Conservation (phyloP, 129 eudicot species). For the Centella asiatica region DNA sequence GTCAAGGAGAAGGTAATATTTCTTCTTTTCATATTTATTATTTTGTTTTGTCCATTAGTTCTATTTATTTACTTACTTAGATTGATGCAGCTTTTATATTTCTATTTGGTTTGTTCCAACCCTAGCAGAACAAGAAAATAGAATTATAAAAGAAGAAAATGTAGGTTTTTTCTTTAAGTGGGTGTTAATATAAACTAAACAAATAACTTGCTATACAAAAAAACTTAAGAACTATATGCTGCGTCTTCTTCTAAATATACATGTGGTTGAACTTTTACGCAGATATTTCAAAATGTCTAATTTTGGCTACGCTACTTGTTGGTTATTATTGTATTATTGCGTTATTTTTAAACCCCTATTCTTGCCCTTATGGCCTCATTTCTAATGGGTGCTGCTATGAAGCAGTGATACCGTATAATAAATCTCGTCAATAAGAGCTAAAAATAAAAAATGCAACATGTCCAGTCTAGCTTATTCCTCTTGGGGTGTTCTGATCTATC, state of each 20-base stretch:
- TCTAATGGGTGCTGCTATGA: no score
- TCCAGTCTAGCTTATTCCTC: not conserved
- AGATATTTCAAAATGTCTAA: not conserved
- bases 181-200: no score
- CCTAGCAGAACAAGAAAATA: no score
- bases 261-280: not conserved
- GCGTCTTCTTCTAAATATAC: not conserved
- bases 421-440: not conserved
- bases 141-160: no score
- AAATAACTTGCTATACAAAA: not conserved
- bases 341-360: no score
- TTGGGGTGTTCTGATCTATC: no score
- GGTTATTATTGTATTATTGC: no score
- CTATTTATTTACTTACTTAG: not conserved
- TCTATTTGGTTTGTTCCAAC: no score
- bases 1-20: slow-evolving; percentile 51
- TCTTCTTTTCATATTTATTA: not conserved
- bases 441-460: not conserved
- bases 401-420: no score
- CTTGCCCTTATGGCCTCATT: no score
- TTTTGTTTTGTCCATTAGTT: not conserved
- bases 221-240: not conserved
- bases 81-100: not conserved
- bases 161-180: no score
- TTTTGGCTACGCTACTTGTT: not conserved